Evolutionary conservation across 129 eudicot species (phyloP).

Genomic region (Daucus carota): DH1_v3.0 NC_030384.2:46138501-46139000

Average conservation of each 20-base stretch:
- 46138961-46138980: conserved; percentile 29
- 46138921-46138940: conserved; percentile 31
- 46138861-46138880: neutral
- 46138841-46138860: conserved; percentile 49
- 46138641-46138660: conserved; percentile 34
- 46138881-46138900: conserved; percentile 59
- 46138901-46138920: conserved; percentile 44
- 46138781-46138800: conserved; percentile 51
- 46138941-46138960: conserved; percentile 36
- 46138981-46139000: conserved; percentile 36
- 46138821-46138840: conserved; percentile 22
- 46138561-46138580: conserved; percentile 15
- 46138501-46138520: conserved; percentile 56
- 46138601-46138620: conserved; percentile 13
- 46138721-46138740: conserved; percentile 7
- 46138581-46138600: conserved; percentile 26
- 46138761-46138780: conserved; percentile 72
- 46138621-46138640: conserved; percentile 46
- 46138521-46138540: neutral
- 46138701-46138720: conserved; percentile 10
- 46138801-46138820: conserved; percentile 33
- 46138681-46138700: conserved; percentile 65
- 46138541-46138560: conserved; percentile 49
- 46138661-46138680: conserved; percentile 56
- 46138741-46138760: conserved; percentile 51